Conservation (phyloP, 352 stramenopile species). For the Globisporangium polare region DNA sequence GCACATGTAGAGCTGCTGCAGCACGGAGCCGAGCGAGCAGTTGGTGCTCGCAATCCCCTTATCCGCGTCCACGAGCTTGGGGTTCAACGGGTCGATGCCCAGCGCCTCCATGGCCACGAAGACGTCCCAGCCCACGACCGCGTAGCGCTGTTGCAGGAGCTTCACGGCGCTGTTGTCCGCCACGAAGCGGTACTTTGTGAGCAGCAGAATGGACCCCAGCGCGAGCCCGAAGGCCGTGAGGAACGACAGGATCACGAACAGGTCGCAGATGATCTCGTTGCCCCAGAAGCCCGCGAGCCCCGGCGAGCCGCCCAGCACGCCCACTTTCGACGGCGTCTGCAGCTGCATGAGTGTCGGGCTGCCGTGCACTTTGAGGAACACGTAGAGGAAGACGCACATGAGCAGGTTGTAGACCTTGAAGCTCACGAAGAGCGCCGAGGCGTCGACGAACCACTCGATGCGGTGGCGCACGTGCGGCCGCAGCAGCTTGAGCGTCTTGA, state of each 20-base stretch:
- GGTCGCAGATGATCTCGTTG: constrained; percentile 54
- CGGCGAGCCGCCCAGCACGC: constrained; percentile 35
- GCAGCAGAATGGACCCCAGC: constrained; percentile 25
- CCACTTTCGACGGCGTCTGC: constrained; percentile 20
- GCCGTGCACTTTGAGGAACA: constrained; percentile 31
- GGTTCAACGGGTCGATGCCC: constrained; percentile 40
- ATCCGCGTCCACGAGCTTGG: constrained; percentile 12
- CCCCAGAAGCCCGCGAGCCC: constrained; percentile 40
- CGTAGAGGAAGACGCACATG: constrained; percentile 20
- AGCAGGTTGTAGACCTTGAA: constrained; percentile 32
- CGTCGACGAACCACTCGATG: constrained; percentile 21
- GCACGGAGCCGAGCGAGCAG: constrained; percentile 9
- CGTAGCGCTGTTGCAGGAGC: constrained; percentile 44
- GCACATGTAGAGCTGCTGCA: constrained; percentile 9
- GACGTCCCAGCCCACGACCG: constrained; percentile 48
- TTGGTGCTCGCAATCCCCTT: constrained; percentile 16
- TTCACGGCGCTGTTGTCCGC: constrained; percentile 42
- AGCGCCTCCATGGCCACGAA: constrained; percentile 30
- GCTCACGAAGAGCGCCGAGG: constrained; percentile 18
- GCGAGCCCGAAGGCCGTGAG: constrained; percentile 25
- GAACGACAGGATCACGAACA: constrained; percentile 32
- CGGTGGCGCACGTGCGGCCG: neutral
- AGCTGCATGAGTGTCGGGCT: constrained; percentile 46
- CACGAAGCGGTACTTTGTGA: constrained; percentile 33
- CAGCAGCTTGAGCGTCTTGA: constrained; percentile 19